Evolutionary conservation across 2,329 filamentous ascomycete species (phyloP), one percentile per base, ranked within the genome.

Genomic region (Cladosporium sp.): DNA sequence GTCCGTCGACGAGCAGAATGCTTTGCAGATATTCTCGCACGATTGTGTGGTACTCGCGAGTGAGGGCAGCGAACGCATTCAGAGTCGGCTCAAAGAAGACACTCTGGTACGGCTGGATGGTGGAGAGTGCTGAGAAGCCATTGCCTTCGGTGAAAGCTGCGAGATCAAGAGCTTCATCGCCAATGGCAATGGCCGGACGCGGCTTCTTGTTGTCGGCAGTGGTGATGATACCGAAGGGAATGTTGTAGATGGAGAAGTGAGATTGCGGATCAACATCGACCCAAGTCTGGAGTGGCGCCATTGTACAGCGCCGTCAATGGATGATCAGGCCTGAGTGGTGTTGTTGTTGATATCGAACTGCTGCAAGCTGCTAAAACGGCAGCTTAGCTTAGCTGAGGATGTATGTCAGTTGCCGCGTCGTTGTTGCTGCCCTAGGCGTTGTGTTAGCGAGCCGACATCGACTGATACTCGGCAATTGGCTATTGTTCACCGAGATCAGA

Each of bases 221-320:
- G 34, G 88, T 90, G 74, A 95, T 91, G 80, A 95, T 88, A 73
- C 92, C 92, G 74, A 94, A 94, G 1, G 92, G 92, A 64, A 95
- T 89, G 75, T 95, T 95, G 73, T 89, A 87, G 61, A 94, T 80
- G 10, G 91, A 92, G 79, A 93, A 93, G 73, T 88, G 87, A 65
- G 86, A 89, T 65, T 82, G 80, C 62, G 81, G 80, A 57, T 87
- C 85, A 67, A 90, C 87, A 59, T 78, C 78, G 65, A 90, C 80
- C 87, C 87, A 89, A 64, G 86, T 88, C 71, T 76, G 71, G 72
- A 77, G 68, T 21, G 71, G 70, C 36, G 75, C 68, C 77, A 78
- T 78, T 64, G 36, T 47, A 26, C 55, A 57, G 51, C 61, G 61
- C 51, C 51, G 11, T 62, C 61, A 64, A 57, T 64, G 61, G 61